Base-by-base conservation (phyloP, 768 basidiomycete genomes). In the Russula sp. region DNA sequence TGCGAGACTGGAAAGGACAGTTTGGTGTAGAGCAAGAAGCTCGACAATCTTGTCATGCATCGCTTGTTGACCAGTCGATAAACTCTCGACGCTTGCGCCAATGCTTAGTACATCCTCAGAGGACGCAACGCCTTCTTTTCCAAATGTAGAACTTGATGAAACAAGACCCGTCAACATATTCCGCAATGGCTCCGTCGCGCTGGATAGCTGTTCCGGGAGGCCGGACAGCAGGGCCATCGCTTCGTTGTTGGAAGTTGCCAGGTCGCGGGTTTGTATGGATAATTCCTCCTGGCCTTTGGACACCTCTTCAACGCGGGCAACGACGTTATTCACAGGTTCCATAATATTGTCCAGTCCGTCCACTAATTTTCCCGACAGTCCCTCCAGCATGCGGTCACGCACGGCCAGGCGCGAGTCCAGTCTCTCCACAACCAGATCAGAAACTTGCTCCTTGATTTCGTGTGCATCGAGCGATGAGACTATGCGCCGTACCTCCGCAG, bases 361-460 rank as follows among this genome's bases (percentile, higher is more conserved):
- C 1, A 77, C 73, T 7, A 92, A 79, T 67, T 79, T 87, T 30
- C 74, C 72, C 1, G 83, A 78, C 51, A 91, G 73, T 4, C 76
- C 74, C 44, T 90, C 88, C 20, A 84, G 82, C 7, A 81, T 73
- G 71, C 87, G 85, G 73, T 93, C 91, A 10, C 91, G 82, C 30
- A 90, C 86, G 42, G 89, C 83, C 54, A 94, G 79, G 22, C 90
- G 84, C 13, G 91, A 88, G 69, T 92, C 89, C 13, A 94, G 79
- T 30, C 92, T 84, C 72, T 92, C 92, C 9, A 94, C 89, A 1
- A 94, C 92, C 32, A 93, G 82, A 72, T 92, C 92, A 2, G 92
- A 89, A 0, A 94, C 90, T 70, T 91, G 89, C 71, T 93, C 92
- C 77, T 91, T 92, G 72, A 94, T 89, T 73, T 89, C 88, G 69